Evolutionary conservation across 2,329 filamentous ascomycete genomes (phyloP), one percentile per base, ranked within the genome.

Genomic region (Diaporthe batatas): DNA sequence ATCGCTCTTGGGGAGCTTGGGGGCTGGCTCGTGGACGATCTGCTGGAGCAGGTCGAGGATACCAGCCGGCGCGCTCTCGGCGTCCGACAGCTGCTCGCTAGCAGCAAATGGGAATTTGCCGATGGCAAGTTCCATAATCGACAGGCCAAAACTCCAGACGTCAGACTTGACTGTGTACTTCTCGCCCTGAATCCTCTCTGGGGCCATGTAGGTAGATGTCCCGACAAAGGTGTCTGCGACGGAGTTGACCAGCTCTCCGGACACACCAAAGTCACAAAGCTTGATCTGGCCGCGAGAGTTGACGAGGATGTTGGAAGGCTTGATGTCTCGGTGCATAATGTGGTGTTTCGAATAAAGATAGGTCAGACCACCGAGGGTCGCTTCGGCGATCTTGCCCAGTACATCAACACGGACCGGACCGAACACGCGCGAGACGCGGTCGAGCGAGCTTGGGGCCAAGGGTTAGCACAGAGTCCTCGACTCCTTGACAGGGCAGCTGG

Each of bases 311-410:
- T 99, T 99, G 57, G 96, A 98, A 0, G 96, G 96, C 80, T 99
- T 99, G 85, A 99, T 97, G 82, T 99, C 96, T 83, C 96, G 91
- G 82, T 99, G 96, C 95, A 99, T 98, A 81, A 99, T 99, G 79
- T 96, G 94, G 81, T 98, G 95, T 77, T 94, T 94, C 77, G 93
- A 92, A 85, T 98, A 99, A 64, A 99, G 92, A 80, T 99, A 99
- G 44, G 95, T 95, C 73, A 99, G 88, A 16, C 96, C 96, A 64
- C 94, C 96, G 6, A 99, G 89, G 6, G 97, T 96, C 6, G 96
- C 95, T 85, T 98, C 96, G 70, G 96, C 95, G 78, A 99, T 98
- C 85, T 99, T 99, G 74, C 96, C 96, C 7, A 99, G 88, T 0
- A 99, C 96, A 81, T 98, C 96, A 70, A 99, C 96, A 71, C 96